Evolutionary conservation across 306 rosid species (phyloP).

Genomic region (Arachis stenosperma): DNA sequence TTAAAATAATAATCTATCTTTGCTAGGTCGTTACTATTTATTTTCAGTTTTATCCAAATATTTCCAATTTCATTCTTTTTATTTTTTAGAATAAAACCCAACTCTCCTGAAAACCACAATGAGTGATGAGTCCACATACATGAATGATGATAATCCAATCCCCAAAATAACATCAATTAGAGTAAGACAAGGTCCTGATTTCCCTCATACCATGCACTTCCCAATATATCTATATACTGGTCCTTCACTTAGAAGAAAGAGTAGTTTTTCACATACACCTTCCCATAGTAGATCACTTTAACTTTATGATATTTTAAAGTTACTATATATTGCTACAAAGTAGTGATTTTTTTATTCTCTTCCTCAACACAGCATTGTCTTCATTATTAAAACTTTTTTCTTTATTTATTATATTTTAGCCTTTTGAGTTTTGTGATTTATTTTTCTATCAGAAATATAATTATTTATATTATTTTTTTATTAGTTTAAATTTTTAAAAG

Average conservation of each 20-base stretch:
- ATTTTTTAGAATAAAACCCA: no score
- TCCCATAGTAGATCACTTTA: no score
- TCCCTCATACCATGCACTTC: conserved; percentile 8
- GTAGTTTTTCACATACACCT: no score
- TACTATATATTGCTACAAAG: conserved; percentile 2
- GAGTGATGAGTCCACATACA: background rate
- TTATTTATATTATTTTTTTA: no score
- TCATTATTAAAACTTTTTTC: background rate
- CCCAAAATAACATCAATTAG: conserved; percentile 4
- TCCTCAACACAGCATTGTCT: background rate
- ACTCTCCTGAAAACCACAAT: no score
- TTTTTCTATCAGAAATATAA: no score
- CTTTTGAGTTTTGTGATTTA: background rate
- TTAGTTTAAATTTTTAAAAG: no score
- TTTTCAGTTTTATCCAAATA: no score
- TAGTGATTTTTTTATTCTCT: conserved; percentile 30
- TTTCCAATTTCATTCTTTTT: no score
- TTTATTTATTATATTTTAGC: conserved; percentile 4
- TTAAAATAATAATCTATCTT: no score
- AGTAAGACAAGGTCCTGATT: conserved; percentile 55
- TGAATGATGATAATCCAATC: conserved; percentile 6
- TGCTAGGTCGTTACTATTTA: no score
- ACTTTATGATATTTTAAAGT: conserved; percentile 15
- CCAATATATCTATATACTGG: conserved; percentile 6
- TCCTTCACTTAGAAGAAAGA: conserved; percentile 28